Base-by-base conservation (phyloP, 1,139 yeast genomes). In the Pneumocystis canis region DNA sequence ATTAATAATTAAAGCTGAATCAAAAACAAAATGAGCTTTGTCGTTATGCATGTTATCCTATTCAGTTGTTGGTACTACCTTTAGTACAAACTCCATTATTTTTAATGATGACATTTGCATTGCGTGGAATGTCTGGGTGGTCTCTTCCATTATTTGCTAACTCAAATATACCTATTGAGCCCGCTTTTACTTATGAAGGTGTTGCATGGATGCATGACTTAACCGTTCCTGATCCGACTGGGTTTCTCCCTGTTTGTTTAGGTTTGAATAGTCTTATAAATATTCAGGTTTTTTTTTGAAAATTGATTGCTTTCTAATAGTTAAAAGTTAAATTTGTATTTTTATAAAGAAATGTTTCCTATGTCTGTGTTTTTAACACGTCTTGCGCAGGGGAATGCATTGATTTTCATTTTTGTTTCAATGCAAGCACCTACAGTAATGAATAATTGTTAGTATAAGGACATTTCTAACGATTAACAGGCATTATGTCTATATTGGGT, bases 41-140 rank as follows among this genome's bases (percentile, higher is more conserved):
- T 57, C 59, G 37, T 7, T 18, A 57, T 30, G 9, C 28, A 11
- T 57, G 59, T 14, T 30, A 35, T 35, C 59, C 59, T 3, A 35
- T 57, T 57, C 30, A 30, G 16, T 35, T n/a, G 3, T 11, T 30
- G 14, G 41, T 57, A 3, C 2, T 35, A 11, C 59, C 59, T 39
- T 30, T 57, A 3, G 16, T 57, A 30, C 59, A 57, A 14, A 25
- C 25, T 25, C 59, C 59, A 11, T 25, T 57, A 5, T 57, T 57
- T 57, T 57, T 57, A 14, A 20, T 30, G 20, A 39, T 57, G 59
- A 35, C 59, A 6, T 57, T 30, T 39, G 30, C n/a, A 30, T 20
- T 57, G 16, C 59, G 59, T 20, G 37, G 59, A 14, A 57, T 57
- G 59, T 20, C 59, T 57, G 59, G 59, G 5, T 57, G 30, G 59